A percentile compares a stretch with the other conserved stretches of the same genome.
These are phyloP conservation scores for Elsinoe batatas DNA, from an alignment of 2,329 filamentous ascomycete species.

Conservation along the genomic window DNA sequence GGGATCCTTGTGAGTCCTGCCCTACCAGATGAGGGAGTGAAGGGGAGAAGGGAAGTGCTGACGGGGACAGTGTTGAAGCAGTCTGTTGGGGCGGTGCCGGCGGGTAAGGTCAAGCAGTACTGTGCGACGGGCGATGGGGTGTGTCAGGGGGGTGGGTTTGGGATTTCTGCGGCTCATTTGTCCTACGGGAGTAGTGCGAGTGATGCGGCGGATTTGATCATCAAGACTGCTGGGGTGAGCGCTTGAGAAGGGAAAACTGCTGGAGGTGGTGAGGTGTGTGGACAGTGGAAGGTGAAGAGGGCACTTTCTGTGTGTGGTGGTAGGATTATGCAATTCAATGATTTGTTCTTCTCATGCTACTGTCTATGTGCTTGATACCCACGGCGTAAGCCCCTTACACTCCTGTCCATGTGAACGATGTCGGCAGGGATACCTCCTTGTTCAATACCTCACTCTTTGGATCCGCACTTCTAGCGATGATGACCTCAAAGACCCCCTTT, in stretches of 20 bases:
- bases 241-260: background rate
- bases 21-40: background rate
- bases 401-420: background rate
- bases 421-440: background rate
- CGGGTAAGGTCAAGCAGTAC: conserved; percentile 11
- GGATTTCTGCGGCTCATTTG: background rate
- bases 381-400: background rate
- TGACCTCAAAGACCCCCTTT: conserved; percentile 53
- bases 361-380: background rate
- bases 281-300: background rate
- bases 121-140: conserved; percentile 1
- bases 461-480: conserved; percentile 44
- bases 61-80: background rate
- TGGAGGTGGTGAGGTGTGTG: background rate
- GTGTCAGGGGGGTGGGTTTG: background rate
- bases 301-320: background rate
- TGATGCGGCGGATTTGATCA: conserved; percentile 8
- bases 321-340: background rate
- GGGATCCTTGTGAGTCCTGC: conserved; percentile 2
- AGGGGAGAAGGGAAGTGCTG: background rate
- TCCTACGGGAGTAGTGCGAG: conserved; percentile 14
- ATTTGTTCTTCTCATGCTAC: background rate
- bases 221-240: background rate
- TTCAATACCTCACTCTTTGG: conserved; percentile 36
- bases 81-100: conserved; percentile 4